A percentile compares a stretch with the other conserved stretches of the same genome.
These are phyloP conservation scores for Acidomyces sp. DNA, from an alignment of 495 filamentous ascomycete genomes.

Conservation along the genomic window DNA sequence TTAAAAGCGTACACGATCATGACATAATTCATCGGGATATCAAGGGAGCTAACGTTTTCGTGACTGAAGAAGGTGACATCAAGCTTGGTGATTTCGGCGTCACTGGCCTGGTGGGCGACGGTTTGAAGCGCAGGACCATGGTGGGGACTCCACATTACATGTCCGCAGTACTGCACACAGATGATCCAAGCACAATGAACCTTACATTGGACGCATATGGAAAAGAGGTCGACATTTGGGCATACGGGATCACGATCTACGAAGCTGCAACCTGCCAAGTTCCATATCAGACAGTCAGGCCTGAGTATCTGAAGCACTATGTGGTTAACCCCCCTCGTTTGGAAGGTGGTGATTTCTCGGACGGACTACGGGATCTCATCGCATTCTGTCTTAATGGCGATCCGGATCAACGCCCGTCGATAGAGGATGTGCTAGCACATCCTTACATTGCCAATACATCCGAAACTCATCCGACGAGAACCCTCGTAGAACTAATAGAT, in stretches of 20 bases:
- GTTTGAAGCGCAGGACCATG: slow-evolving; percentile 82
- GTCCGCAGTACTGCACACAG: no score
- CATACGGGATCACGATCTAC: slow-evolving; percentile 78
- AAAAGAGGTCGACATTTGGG: slow-evolving; percentile 82
- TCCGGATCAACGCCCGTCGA: slow-evolving; percentile 59
- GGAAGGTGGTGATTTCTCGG: slow-evolving; percentile 62
- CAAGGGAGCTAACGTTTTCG: slow-evolving; percentile 86
- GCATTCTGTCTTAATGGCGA: slow-evolving; percentile 66
- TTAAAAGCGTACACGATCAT: slow-evolving; percentile 77
- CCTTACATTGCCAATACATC: slow-evolving; percentile 50
- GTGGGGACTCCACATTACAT: slow-evolving; percentile 96
- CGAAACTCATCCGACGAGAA: slow-evolving; percentile 49
- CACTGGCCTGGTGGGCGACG: slow-evolving; percentile 71
- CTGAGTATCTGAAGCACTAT: slow-evolving; percentile 7
- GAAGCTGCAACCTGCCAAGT: slow-evolving; percentile 86
- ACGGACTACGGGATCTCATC: slow-evolving; percentile 62
- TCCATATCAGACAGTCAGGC: slow-evolving; percentile 40
- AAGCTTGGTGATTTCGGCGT: slow-evolving; percentile 96
- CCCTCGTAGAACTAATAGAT: slow-evolving; percentile 57
- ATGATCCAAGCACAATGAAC: no score
- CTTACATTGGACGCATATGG: slow-evolving; percentile 37
- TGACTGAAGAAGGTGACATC: slow-evolving; percentile 73
- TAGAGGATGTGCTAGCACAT: slow-evolving; percentile 51
- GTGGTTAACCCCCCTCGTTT: slow-evolving; percentile 45
- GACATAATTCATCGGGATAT: slow-evolving; percentile 94